Conservation (phyloP, 495 filamentous ascomycete genomes). For the Lasiosphaeria hispida region DNA sequence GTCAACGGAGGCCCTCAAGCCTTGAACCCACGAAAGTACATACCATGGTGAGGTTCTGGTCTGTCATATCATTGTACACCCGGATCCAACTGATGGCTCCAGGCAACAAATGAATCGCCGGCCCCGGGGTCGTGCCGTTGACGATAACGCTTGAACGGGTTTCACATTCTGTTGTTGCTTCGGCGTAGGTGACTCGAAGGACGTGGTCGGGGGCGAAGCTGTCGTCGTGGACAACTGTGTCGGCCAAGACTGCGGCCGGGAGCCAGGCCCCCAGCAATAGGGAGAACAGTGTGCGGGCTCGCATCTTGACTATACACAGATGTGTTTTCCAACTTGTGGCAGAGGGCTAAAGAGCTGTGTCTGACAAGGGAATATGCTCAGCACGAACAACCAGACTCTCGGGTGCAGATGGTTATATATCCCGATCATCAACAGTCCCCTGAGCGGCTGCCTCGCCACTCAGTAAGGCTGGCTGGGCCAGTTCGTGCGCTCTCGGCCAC, state of each 20-base stretch:
- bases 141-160: conserved; percentile 44
- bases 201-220: conserved; percentile 51
- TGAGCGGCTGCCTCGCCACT: neutral
- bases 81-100: conserved; percentile 54
- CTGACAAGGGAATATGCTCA: neutral
- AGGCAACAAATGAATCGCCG: conserved; percentile 46
- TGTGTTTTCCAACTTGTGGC: no score
- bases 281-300: neutral
- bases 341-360: neutral
- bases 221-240: conserved; percentile 31
- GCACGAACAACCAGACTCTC: neutral
- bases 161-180: conserved; percentile 44
- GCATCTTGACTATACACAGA: conserved; percentile 5
- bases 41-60: conserved; percentile 57
- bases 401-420: conserved; percentile 1
- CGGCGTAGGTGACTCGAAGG: conserved; percentile 42
- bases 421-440: neutral
- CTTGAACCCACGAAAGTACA: neutral
- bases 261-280: conserved; percentile 11
- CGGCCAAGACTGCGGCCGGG: conserved; percentile 1
- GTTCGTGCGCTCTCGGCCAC: neutral
- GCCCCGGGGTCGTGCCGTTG: conserved; percentile 56
- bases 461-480: no score
- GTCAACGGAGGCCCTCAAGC: conserved; percentile 11
- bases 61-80: conserved; percentile 57